These are phyloP conservation scores for Hanseniaspora lachancei DNA, from an alignment of 805 yeast species.

Conservation along the genomic window DNA sequence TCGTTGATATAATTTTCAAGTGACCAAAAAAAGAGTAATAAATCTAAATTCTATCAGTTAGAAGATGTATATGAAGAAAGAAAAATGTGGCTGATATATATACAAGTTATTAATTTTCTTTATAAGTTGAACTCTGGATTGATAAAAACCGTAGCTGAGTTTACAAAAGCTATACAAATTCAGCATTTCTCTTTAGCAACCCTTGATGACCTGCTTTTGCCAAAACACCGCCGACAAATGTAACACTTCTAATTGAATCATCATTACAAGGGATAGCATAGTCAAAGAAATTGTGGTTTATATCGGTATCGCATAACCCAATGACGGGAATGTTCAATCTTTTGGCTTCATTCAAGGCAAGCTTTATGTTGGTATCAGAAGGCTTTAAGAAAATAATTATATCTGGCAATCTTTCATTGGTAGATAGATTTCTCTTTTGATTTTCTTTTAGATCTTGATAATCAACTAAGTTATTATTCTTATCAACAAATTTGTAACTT, in stretches of 20 bases:
- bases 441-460: slow-evolving; percentile 66
- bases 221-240: slow-evolving; percentile 68
- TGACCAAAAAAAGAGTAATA: too few species aligned
- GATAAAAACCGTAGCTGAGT: neutral
- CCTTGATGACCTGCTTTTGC: slow-evolving; percentile 80
- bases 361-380: slow-evolving; percentile 52
- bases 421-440: slow-evolving; percentile 53
- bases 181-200: slow-evolving; percentile 35
- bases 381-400: slow-evolving; percentile 78
- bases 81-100: neutral
- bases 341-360: slow-evolving; percentile 68
- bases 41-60: too few species aligned
- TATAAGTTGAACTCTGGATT: neutral
- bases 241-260: slow-evolving; percentile 71
- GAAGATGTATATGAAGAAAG: neutral
- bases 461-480: slow-evolving; percentile 30
- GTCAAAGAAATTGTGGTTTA: slow-evolving; percentile 77
- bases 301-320: slow-evolving; percentile 87
- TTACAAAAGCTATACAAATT: neutral
- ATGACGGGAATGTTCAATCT: slow-evolving; percentile 78
- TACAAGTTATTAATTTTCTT: neutral
- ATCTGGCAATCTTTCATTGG: slow-evolving; percentile 56
- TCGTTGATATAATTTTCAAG: too few species aligned
- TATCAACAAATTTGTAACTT: slow-evolving; percentile 1
- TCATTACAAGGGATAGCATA: slow-evolving; percentile 96